Base-by-base conservation (phyloP, 192 early-diverging fungal species). In the Phycomyces blakesleeanus region DNA sequence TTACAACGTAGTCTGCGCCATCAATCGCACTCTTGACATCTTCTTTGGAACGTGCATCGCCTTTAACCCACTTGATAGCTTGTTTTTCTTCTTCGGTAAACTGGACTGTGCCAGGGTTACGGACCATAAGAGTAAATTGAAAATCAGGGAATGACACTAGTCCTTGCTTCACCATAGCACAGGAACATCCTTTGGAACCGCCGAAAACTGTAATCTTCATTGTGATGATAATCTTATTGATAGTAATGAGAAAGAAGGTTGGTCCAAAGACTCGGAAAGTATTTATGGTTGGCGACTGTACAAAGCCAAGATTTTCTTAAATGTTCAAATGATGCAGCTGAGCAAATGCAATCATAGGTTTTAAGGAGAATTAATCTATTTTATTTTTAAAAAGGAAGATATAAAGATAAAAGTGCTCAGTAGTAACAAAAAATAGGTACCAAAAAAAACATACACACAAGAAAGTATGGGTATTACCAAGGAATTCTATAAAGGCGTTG, bases 31-130 rank as follows among this genome's bases (percentile, higher is more conserved):
- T 56, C 24, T 63, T 66, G 18, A 78, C 59, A 26, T 67, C 76
- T 12, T 64, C 53, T 26, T 61, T 61, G 52, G 60, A 55, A 25
- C 61, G n/a, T 0, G 78, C 78, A 40, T 77, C 72, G 59, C 78
- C 78, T 64, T 77, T 59, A 55, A 80, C 50, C 5, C 74, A 57
- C 9, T 52, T 67, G 6, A 80, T 61, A 47, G 64, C 69, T 38
- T 37, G 24, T 12, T 70, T 57, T 57, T 80, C 65, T 27, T 72
- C 78, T 1, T 61, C 47, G 6, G 69, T 75, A 62, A 71, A 80
- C 20, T 67, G 55, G 39, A 80, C 63, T 11, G n/a, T 72, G 9
- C 63, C 72, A 9, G 78, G 78, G 8, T 61, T 59, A 20, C 77
- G 73, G 9, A 68, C 64, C 24, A 77, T 41, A n/a, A 76, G 57